A percentile compares a stretch with the other conserved stretches of the same genome.
Conservation (phyloP, 352 stramenopile species). For the Halophytophthora polymorphica region DNA sequence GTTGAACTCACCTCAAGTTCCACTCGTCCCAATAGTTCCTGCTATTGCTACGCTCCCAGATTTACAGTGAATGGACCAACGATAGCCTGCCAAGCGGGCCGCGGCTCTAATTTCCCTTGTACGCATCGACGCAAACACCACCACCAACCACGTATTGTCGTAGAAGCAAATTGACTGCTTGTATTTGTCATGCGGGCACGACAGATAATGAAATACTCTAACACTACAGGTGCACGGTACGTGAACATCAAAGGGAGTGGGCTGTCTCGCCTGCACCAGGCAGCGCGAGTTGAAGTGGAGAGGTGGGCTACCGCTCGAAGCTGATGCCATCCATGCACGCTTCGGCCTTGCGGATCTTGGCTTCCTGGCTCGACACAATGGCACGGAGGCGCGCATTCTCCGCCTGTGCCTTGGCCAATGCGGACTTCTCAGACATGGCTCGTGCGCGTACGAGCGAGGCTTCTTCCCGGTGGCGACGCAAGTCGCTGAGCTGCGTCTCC, state of each 20-base stretch:
- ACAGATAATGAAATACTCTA: no score
- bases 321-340: conserved; percentile 18
- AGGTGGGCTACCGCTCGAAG: conserved; percentile 6
- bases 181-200: no score
- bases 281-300: background rate
- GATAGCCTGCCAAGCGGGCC: no score
- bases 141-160: no score
- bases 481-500: conserved; percentile 28
- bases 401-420: conserved; percentile 26
- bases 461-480: conserved; percentile 18
- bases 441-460: conserved; percentile 16
- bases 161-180: no score
- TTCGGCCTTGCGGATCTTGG: conserved; percentile 38
- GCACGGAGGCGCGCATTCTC: conserved; percentile 47
- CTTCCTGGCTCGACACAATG: conserved; percentile 36
- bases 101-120: no score
- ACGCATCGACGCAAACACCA: no score
- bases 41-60: no score
- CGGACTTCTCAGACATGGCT: conserved; percentile 21
- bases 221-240: background rate
- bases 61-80: no score
- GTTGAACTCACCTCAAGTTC: no score
- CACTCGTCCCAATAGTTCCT: no score
- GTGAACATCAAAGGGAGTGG: conserved; percentile 3
- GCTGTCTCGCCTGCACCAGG: background rate